A percentile compares a stretch with the other conserved stretches of the same genome.
Conservation (phyloP, 2,329 filamentous ascomycete species). For the Diplodia corticola region DNA sequence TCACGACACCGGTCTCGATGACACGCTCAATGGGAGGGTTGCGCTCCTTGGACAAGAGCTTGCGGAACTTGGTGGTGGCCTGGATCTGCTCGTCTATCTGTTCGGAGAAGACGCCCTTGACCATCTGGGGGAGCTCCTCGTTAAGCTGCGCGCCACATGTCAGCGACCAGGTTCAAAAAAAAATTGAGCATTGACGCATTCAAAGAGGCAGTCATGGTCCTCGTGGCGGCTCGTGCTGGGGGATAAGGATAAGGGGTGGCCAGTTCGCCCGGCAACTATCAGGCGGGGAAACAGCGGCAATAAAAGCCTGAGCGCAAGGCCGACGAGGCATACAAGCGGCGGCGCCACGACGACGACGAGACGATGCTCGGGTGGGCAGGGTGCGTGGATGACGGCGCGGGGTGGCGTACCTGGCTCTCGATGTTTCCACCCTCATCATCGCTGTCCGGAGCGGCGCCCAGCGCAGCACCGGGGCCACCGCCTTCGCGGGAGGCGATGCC, state of each 20-base stretch:
- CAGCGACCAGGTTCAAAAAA: not conserved
- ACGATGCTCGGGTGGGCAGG: not conserved
- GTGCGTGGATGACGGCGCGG: not conserved
- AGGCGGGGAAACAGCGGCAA: constrained; percentile 19
- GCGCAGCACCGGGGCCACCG: constrained; percentile 71
- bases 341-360: not conserved
- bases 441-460: constrained; percentile 89
- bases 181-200: not conserved
- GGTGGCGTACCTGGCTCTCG: constrained; percentile 82
- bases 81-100: constrained; percentile 98
- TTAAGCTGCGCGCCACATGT: constrained; percentile 65
- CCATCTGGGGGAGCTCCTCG: constrained; percentile 98
- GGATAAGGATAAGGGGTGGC: constrained; percentile 26
- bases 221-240: constrained; percentile 24
- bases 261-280: constrained; percentile 23
- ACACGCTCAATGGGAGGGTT: constrained; percentile 99
- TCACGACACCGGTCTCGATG: constrained; percentile 97
- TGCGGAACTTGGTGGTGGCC: constrained; percentile 97
- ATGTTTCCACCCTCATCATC: constrained; percentile 95
- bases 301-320: constrained; percentile 20
- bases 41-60: constrained; percentile 96
- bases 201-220: constrained; percentile 13
- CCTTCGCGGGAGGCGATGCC: constrained; percentile 82
- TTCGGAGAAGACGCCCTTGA: constrained; percentile 95
- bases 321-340: not conserved